These are phyloP conservation scores for Kwoniella dejecticola DNA, from an alignment of 768 basidiomycete genomes.

Conservation along the genomic window DNA sequence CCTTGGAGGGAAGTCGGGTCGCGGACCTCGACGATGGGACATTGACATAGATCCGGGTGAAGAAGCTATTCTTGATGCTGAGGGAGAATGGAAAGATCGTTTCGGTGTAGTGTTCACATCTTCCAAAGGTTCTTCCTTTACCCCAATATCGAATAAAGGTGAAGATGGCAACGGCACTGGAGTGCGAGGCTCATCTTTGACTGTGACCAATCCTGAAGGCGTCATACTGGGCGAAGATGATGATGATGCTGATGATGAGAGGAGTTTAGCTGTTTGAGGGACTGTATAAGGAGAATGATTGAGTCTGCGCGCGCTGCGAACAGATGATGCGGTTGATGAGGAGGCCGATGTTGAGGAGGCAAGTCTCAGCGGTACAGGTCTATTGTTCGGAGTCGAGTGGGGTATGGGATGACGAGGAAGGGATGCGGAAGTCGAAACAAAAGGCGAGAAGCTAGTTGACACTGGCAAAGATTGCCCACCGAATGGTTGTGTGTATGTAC, in stretches of 20 bases:
- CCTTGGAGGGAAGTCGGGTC: constrained; percentile 16
- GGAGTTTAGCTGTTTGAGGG: constrained; percentile 6
- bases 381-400: not conserved
- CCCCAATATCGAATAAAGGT: not conserved
- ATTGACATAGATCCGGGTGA: constrained; percentile 24
- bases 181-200: constrained; percentile 15
- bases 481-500: not conserved
- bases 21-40: constrained; percentile 14
- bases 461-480: not conserved
- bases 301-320: constrained; percentile 4
- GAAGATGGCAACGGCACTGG: constrained; percentile 7
- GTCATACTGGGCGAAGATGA: constrained; percentile 15
- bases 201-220: not conserved
- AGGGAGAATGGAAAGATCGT: not conserved
- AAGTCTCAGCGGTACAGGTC: constrained; percentile 17
- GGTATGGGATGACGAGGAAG: not conserved
- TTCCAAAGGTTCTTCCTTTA: not conserved
- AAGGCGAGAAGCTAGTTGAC: not conserved
- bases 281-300: constrained; percentile 17
- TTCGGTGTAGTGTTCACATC: not conserved
- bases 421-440: not conserved
- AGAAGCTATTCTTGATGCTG: constrained; percentile 5
- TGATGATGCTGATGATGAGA: not conserved
- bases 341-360: constrained; percentile 4
- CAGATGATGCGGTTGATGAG: constrained; percentile 7